Evolutionary conservation across 2,329 filamentous ascomycete species (phyloP), one percentile per base, ranked within the genome.

Genomic region (Furcasterigmium sp.): DNA sequence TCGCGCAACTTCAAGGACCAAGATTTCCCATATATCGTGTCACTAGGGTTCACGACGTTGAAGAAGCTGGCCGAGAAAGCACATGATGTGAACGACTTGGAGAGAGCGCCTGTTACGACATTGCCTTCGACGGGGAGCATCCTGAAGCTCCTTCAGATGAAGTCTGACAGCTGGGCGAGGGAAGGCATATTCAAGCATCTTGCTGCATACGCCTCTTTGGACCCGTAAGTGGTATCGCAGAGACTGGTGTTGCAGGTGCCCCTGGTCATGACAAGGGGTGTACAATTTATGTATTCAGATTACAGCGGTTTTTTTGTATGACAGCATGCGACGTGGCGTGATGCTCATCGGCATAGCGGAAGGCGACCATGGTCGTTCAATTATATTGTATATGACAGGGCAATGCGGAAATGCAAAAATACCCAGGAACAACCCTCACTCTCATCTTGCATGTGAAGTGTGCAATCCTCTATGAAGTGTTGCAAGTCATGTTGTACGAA

Each of bases 141-240:
- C 29, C 72, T 91, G 32, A 76, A 79, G 14, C 80, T 82, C 15
- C 64, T 90, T 53, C 75, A 81, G 52, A 81, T 87, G 64, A 74
- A 76, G 50, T 80, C 75, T 29, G 67, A 70, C 2, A 77, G 80
- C 53, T 80, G 78, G 70, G 69, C 80, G 39, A 78, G 78, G 51
- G 81, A 85, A 48, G 74, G 78, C 3, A 72, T 90, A 53, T 64
- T 91, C 47, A 80, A 80, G 55, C 80, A 88, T 54, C 62, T 91
- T 46, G 80, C 84, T 56, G 74, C 77, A 39, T 85, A 80, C 64
- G 77, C 78, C 36, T 72, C 67, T 37, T 59, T 82, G 46, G 74
- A 72, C 39, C 30, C 41, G 17, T 48, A 26, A 26, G 11, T 26
- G 11, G 23, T 11, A 26, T n/a, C 7, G 23, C 23, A 26, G 23